phyloP scores from a whole-genome alignment of 2,329 filamentous ascomycete genomes.

The Nothophoma quercina region DNA sequence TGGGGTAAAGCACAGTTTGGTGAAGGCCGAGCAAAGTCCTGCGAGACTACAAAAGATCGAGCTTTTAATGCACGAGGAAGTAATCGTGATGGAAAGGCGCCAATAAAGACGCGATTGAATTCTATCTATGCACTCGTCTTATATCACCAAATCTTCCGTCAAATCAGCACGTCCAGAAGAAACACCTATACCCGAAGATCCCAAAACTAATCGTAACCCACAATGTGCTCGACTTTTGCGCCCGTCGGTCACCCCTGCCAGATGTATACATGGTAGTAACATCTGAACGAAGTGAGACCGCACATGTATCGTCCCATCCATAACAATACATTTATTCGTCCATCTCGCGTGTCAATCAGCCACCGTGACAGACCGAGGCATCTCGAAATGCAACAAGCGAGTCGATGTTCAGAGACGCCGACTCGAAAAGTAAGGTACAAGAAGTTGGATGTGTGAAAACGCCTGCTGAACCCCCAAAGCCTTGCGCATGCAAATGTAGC shows the following conservation, averaged over 20 bases:
- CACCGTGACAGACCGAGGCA: slow-evolving; percentile 4
- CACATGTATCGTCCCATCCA: slow-evolving; percentile 10
- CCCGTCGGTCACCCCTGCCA: not conserved
- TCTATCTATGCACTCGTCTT: slow-evolving; percentile 13
- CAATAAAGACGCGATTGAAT: not conserved
- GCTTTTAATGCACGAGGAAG: not conserved
- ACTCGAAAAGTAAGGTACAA: slow-evolving; percentile 34
- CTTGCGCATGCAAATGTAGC: slow-evolving; percentile 16
- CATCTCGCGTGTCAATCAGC: not conserved
- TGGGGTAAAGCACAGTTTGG: not conserved
- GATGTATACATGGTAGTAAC: not conserved
- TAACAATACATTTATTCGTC: slow-evolving; percentile 14
- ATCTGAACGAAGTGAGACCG: not conserved
- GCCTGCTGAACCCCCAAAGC: slow-evolving; percentile 18
- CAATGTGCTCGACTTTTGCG: slow-evolving; percentile 13
- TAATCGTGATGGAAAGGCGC: not conserved
- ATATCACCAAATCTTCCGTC: slow-evolving; percentile 3
- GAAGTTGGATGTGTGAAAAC: slow-evolving; percentile 22
- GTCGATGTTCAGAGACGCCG: slow-evolving; percentile 11
- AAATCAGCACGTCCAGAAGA: slow-evolving; percentile 7
- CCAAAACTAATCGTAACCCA: slow-evolving; percentile 3
- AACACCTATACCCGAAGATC: slow-evolving; percentile 7
- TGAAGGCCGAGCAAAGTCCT: not conserved
- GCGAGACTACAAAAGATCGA: not conserved
- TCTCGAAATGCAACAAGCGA: slow-evolving; percentile 6